Evolutionary conservation across 2,329 filamentous ascomycete genomes (phyloP).

Genomic region (Orbilia oligospora): DNA sequence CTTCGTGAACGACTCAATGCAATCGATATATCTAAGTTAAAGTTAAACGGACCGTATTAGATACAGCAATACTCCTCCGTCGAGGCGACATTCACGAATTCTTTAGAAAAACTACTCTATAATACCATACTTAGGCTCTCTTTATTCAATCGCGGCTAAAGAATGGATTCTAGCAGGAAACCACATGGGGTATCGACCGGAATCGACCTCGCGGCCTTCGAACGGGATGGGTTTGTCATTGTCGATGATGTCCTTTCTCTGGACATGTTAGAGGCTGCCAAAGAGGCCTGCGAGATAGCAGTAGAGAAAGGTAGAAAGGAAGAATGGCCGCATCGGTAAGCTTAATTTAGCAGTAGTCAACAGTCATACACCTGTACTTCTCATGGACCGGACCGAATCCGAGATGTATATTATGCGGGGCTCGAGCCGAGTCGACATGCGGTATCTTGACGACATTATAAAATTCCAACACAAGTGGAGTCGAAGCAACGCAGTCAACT

Average conservation of each 20-base stretch:
- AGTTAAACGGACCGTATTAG: too few relatives aligned
- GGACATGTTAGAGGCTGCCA: constrained; percentile 48
- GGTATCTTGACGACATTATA: constrained; percentile 16
- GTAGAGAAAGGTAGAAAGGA: constrained; percentile 52
- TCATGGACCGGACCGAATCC: too few relatives aligned
- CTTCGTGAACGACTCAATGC: background rate
- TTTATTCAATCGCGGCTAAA: background rate
- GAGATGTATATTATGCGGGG: too few relatives aligned
- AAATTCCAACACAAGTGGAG: background rate
- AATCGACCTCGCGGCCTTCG: constrained; percentile 52
- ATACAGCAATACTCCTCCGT: background rate
- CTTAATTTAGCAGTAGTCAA: background rate
- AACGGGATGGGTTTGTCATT: constrained; percentile 55
- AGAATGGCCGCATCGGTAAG: constrained; percentile 57
- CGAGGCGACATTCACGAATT: background rate
- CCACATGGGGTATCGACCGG: background rate
- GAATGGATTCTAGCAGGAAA: constrained; percentile 36
- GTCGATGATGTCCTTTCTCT: constrained; percentile 50
- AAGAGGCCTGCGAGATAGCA: constrained; percentile 48
- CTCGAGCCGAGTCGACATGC: too few relatives aligned
- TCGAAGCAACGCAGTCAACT: background rate
- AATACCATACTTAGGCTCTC: too few relatives aligned
- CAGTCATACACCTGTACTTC: background rate
- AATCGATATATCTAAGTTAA: too few relatives aligned
- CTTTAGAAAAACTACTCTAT: background rate